Conservation (phyloP, 306 rosid genomes). For the Pyrus betulifolia region DNA sequence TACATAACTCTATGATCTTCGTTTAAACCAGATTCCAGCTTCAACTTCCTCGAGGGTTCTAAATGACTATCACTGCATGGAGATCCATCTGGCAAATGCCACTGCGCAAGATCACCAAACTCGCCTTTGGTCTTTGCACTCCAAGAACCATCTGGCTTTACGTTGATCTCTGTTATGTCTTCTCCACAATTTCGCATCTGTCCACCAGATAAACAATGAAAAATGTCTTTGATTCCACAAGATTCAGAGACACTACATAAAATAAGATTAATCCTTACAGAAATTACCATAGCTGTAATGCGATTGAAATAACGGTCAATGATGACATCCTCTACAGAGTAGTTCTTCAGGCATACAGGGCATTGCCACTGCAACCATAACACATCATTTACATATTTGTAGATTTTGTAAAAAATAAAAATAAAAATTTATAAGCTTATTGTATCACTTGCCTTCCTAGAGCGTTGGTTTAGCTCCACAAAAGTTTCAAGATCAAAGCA, state of each 20-base stretch:
- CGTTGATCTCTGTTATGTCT: slow-evolving; percentile 18
- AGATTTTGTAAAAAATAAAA: neutral
- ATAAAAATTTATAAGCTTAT: neutral
- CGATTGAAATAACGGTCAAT: slow-evolving; percentile 17
- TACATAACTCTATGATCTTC: neutral
- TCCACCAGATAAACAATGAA: neutral
- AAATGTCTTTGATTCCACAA: neutral
- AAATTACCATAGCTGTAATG: slow-evolving; percentile 16
- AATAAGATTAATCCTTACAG: neutral
- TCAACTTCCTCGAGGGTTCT: slow-evolving; percentile 5
- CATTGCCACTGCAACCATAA: slow-evolving; percentile 19
- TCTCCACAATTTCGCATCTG: slow-evolving; percentile 19
- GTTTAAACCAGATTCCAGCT: neutral
- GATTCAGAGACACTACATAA: neutral
- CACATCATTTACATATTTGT: neutral
- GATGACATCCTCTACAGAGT: slow-evolving; percentile 14
- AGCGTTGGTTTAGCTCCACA: slow-evolving; percentile 17
- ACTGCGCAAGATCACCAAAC: slow-evolving; percentile 9
- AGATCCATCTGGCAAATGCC: slow-evolving; percentile 18
- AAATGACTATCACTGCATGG: neutral
- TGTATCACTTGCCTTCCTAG: slow-evolving; percentile 17
- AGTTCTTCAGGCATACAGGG: slow-evolving; percentile 18
- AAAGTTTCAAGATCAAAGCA: slow-evolving; percentile 22
- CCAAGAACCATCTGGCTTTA: slow-evolving; percentile 22
- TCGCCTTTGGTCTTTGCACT: slow-evolving; percentile 12